Evolutionary conservation across 306 rosid species (phyloP).

Genomic region (Fragaria nilgerrensis): DNA sequence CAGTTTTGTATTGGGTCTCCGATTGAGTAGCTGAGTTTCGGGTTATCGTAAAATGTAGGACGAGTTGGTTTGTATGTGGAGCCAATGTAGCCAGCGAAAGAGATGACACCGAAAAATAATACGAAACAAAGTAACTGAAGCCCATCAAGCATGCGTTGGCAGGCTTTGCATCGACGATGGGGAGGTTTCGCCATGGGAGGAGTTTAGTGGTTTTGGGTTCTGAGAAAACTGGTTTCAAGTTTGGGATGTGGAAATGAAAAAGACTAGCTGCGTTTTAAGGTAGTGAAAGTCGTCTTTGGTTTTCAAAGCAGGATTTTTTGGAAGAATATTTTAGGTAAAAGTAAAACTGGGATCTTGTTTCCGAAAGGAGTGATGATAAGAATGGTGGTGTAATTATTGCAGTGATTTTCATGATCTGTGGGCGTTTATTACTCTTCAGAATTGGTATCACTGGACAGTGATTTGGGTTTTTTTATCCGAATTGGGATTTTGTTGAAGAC

Average conservation of each 20-base stretch:
- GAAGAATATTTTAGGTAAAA: neutral
- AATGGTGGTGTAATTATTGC: neutral
- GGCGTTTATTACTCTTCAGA: neutral
- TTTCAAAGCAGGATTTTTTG: neutral
- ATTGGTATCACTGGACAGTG: neutral
- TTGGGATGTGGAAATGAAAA: neutral
- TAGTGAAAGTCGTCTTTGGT: neutral
- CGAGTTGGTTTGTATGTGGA: conserved; percentile 13
- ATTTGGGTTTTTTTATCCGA: neutral
- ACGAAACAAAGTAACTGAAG: neutral
- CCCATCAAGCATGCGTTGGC: neutral
- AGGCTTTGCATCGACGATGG: neutral
- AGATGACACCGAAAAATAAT: neutral
- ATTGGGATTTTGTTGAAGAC: no score
- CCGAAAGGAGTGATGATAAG: neutral
- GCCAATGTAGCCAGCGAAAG: neutral
- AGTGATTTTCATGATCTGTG: neutral
- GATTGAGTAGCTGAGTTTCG: conserved; percentile 32
- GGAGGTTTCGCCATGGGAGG: conserved; percentile 29
- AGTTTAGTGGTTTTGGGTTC: neutral
- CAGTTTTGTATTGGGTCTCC: conserved; percentile 37
- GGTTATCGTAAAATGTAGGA: conserved; percentile 42
- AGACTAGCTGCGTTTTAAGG: neutral
- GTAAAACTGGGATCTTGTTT: no score
- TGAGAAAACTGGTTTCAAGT: neutral